These are phyloP conservation scores for Perkinsus olseni DNA, from an alignment of 169 alveolate genomes.

Conservation along the genomic window DNA sequence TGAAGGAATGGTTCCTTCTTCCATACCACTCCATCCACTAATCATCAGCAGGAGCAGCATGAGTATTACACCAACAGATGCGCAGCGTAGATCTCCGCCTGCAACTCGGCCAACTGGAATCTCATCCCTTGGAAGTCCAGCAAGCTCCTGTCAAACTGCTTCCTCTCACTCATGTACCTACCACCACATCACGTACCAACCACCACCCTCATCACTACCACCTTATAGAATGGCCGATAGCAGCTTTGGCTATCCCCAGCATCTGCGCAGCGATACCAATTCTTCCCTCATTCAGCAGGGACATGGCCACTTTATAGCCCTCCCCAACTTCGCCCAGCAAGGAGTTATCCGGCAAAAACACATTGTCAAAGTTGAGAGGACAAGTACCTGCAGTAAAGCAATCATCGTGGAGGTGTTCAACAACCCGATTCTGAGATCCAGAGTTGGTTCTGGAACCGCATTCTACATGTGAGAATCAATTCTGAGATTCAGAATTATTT, in stretches of 20 bases:
- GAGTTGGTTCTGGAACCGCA: too few relatives aligned
- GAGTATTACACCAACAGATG: background rate
- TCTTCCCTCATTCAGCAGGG: slow-evolving; percentile 16
- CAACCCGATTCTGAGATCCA: too few relatives aligned
- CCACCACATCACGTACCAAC: background rate
- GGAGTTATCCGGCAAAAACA: background rate
- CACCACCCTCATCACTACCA: background rate
- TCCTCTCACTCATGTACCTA: slow-evolving; percentile 5
- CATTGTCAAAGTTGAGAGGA: background rate
- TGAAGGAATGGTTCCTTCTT: too few relatives aligned
- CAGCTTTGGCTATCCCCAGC: slow-evolving; percentile 26
- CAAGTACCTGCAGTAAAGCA: background rate
- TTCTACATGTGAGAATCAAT: too few relatives aligned
- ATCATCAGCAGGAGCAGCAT: too few relatives aligned
- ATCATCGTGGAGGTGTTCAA: background rate
- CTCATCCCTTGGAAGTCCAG: slow-evolving; percentile 20
- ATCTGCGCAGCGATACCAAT: slow-evolving; percentile 29
- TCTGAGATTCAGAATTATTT: too few relatives aligned
- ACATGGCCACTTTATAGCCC: slow-evolving; percentile 24
- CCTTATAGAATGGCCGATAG: background rate
- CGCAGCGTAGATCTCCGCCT: slow-evolving; percentile 17
- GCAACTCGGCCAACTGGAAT: slow-evolving; percentile 18
- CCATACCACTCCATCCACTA: too few relatives aligned
- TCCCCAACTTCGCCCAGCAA: slow-evolving; percentile 23
- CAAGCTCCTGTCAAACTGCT: background rate